Conservation (phyloP, 163 green algal species). For the Scenedesmus sp. region DNA sequence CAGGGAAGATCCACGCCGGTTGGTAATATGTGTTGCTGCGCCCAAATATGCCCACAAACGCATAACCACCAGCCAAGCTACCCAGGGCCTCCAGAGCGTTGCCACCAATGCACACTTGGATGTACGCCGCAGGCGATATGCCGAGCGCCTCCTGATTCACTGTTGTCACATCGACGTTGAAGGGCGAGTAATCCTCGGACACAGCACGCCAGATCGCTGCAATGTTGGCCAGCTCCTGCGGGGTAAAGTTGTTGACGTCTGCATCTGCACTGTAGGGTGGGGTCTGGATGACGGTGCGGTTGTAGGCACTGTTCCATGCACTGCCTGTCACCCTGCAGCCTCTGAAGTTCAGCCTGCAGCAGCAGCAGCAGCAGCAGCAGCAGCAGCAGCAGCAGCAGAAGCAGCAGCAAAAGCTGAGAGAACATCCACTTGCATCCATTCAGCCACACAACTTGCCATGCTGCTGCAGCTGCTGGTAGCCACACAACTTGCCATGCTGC, state of each 20-base stretch:
- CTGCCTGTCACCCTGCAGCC: not conserved
- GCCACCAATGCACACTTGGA: not conserved
- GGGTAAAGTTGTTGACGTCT: not conserved
- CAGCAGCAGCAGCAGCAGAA: not conserved
- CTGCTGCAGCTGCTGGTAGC: not conserved
- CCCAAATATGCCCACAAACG: conserved; percentile 19
- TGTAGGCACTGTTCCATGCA: not conserved
- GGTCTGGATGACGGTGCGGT: not conserved
- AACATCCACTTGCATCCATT: no score
- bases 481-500: not conserved
- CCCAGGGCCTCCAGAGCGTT: not conserved
- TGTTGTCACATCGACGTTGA: not conserved
- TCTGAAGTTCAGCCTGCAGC: not conserved
- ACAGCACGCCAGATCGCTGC: not conserved
- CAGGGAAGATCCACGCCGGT: conserved; percentile 25
- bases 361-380: not conserved
- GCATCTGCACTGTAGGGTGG: not conserved
- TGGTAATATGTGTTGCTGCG: not conserved
- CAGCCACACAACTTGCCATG: no score
- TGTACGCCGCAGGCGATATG: not conserved
- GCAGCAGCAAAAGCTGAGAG: not conserved
- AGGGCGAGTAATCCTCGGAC: conserved; percentile 4
- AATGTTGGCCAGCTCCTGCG: not conserved
- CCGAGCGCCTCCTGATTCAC: not conserved
- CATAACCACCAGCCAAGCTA: not conserved